Base-by-base conservation (phyloP, 495 filamentous ascomycete species). In the Penicillium macrosclerotiorum region DNA sequence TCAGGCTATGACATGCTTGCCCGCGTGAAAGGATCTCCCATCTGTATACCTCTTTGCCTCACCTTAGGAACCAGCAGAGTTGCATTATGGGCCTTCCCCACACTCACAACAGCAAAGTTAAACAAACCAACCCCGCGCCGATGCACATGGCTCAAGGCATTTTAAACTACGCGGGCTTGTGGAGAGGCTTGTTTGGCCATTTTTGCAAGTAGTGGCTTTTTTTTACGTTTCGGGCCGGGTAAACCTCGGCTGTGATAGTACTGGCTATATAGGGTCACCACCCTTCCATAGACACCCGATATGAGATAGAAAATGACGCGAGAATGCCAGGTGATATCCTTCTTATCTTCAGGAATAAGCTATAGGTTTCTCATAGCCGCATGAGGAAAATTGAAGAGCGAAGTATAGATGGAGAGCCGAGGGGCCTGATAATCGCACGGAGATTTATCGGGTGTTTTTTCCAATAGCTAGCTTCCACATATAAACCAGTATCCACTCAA, bases 181-280 rank as follows among this genome's bases (percentile, higher is more conserved):
- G 34, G 26, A 32, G 25, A 18, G 43, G 6, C 34, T 26, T 46
- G 16, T 31, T 0, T 5, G 34, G 16, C 23, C 18, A 19, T 5
- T n/a, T 1, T 19, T 25, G 43, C n/a, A 3, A 23, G 25, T 46
- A 46, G 43, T 46, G 16, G 32, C 24, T 2, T 5, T 38, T 37
- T 37, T 45, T 45, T 14, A 26, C 42, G n/a, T 45, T 37, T 45
- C 22, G 3, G 24, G 14, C 34, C 30, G 43, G 43, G 17, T 46
- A 46, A 46, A 37, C 43, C 32, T 46, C 43, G 43, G 43, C 3
- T 22, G 5, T 17, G 22, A 11, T 22, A 11, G n/a, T n/a, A n/a
- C n/a, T n/a, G n/a, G n/a, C n/a, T n/a, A n/a, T n/a, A n/a, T n/a
- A n/a, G n/a, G n/a, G n/a, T n/a, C n/a, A n/a, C n/a, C n/a, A n/a